These are phyloP conservation scores for Escovopsis sp. DNA, from an alignment of 2,329 filamentous ascomycete species.

Conservation along the genomic window DNA sequence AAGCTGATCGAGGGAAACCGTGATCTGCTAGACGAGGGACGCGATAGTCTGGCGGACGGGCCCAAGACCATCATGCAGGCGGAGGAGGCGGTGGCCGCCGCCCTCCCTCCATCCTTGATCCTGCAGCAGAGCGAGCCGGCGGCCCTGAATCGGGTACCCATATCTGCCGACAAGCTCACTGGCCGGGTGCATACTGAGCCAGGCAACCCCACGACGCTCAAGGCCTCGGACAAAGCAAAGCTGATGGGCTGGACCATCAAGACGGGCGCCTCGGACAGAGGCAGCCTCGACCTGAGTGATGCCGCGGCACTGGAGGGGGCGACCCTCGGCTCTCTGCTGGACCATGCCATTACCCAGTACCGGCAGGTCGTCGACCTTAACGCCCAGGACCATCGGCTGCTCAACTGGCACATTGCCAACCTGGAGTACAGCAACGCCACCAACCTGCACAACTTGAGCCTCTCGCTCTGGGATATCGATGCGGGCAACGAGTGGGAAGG, in stretches of 20 bases:
- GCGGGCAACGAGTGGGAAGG: constrained; percentile 96
- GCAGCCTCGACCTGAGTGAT: constrained; percentile 55
- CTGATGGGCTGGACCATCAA: constrained; percentile 72
- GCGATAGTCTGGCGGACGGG: constrained; percentile 58
- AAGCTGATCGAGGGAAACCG: constrained; percentile 70
- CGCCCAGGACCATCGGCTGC: constrained; percentile 71
- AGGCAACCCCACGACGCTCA: constrained; percentile 51
- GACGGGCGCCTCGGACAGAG: constrained; percentile 42
- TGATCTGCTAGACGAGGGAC: constrained; percentile 65
- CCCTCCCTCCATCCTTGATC: constrained; percentile 38
- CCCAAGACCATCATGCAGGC: constrained; percentile 53
- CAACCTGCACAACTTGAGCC: constrained; percentile 71
- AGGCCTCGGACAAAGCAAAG: constrained; percentile 62
- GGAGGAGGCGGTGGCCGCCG: constrained; percentile 52
- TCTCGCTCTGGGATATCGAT: constrained; percentile 91
- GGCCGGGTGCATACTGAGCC: constrained; percentile 58
- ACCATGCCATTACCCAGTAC: constrained; percentile 82
- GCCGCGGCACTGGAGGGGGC: constrained; percentile 49
- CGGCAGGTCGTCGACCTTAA: constrained; percentile 67
- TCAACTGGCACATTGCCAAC: constrained; percentile 98
- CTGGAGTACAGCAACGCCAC: constrained; percentile 94
- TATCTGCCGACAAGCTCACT: constrained; percentile 53
- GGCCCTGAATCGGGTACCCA: constrained; percentile 42
- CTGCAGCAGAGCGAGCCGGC: constrained; percentile 37
- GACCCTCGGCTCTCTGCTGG: constrained; percentile 79